Evolutionary conservation across 176 grass and related monocot genomes (phyloP), one percentile per base, ranked within the genome.

Genomic region (Aegilops sharonensis): DNA sequence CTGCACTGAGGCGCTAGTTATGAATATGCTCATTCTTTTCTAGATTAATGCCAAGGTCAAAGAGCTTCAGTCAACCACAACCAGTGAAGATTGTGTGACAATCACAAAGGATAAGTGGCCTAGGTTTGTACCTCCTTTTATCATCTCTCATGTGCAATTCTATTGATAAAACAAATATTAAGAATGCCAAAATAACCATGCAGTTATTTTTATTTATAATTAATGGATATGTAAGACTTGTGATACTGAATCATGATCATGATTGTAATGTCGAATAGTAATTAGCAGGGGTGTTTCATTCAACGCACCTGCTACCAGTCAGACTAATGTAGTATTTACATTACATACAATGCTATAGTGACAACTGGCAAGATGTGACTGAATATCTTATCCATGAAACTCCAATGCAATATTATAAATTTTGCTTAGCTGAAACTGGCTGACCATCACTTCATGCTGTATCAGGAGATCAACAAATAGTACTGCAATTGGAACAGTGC

Each of bases 1-100:
- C 61, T 76, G 10, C 14, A 43, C 18, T 72, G 10, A 74, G 75
- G 9, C 56, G 12, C 56, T 76, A 80, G 23, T 68, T 60, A 14
- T 81, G 59, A 52, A 37, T 76, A 52, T 42, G 17, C 6, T 79
- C 73, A 65, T 83, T 88, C 61, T 83, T 76, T 84, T 75, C 29
- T 63, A 97, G 89, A 88, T 98, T 78, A 90, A 80, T 48, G 81
- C 72, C 37, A 90, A 90, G 87, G 78, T 95, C 79, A 90, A 89
- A 88, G 91, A 95, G 66, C 93, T 95, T 81, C 89, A 91, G 68
- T 92, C 90, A 62, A 78, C 79, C 34, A 84, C 87, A 89, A 60
- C 78, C 21, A 78, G 83, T 81, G 62, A 20, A 21, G 80, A 87
- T 69, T 83, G 69, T 88, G 79, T 47, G 36, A 89, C 73, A 47